These are phyloP conservation scores for Spergularia marina DNA, from an alignment of 148 eudicot species.

Conservation along the genomic window DNA sequence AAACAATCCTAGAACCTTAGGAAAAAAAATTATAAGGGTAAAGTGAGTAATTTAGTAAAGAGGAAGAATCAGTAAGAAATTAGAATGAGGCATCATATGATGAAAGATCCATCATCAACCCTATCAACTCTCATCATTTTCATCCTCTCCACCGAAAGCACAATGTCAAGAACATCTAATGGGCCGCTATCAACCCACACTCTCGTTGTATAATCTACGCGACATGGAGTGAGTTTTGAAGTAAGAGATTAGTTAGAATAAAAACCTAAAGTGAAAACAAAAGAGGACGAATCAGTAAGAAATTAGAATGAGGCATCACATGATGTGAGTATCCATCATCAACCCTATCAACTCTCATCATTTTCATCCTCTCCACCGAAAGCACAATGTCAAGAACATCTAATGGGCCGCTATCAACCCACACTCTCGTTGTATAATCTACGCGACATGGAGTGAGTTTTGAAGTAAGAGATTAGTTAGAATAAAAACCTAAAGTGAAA, in stretches of 20 bases:
- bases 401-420: too few relatives aligned
- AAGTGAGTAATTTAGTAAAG: background rate
- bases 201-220: too few relatives aligned
- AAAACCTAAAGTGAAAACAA: background rate
- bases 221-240: too few relatives aligned
- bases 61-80: conserved; percentile 25
- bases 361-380: conserved; percentile 11
- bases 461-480: background rate
- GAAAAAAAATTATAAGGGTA: background rate
- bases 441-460: too few relatives aligned
- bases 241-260: background rate
- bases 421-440: too few relatives aligned
- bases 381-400: too few relatives aligned
- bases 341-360: conserved; percentile 27
- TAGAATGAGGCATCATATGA: conserved; percentile 13
- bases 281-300: conserved; percentile 24
- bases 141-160: background rate
- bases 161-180: too few relatives aligned
- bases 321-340: conserved; percentile 18
- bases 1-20: too few relatives aligned
- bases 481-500: too few relatives aligned
- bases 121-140: conserved; percentile 24
- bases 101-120: conserved; percentile 21
- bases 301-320: conserved; percentile 12
- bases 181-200: too few relatives aligned